These are phyloP conservation scores for Amanita molliuscula DNA, from an alignment of 768 basidiomycete species.

Conservation along the genomic window DNA sequence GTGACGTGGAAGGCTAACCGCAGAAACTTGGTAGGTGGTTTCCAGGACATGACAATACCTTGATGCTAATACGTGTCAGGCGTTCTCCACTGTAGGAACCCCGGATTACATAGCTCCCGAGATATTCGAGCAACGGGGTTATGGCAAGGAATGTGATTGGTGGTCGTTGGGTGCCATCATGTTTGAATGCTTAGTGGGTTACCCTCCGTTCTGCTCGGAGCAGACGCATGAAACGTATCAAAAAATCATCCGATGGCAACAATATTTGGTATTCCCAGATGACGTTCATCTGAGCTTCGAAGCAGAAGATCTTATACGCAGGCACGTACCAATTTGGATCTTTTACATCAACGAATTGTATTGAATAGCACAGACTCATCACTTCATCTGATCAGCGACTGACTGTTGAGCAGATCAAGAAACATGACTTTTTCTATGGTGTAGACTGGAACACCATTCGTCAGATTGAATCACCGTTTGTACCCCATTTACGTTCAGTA, in stretches of 20 bases:
- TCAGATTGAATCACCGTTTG: constrained; percentile 87
- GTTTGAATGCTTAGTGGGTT: constrained; percentile 97
- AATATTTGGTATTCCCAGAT: constrained; percentile 82
- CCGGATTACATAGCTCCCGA: constrained; percentile 97
- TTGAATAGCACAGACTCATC: constrained; percentile 46
- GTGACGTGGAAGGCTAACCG: constrained; percentile 99
- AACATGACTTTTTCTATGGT: constrained; percentile 89
- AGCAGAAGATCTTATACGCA: constrained; percentile 78
- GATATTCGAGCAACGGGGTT: constrained; percentile 95
- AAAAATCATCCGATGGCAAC: constrained; percentile 93
- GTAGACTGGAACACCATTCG: constrained; percentile 90
- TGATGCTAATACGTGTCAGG: constrained; percentile 32
- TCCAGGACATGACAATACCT: neutral
- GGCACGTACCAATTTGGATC: constrained; percentile 34
- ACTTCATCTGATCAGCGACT: constrained; percentile 75
- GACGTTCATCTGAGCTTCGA: constrained; percentile 90
- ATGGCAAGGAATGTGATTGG: constrained; percentile 98
- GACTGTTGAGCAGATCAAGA: constrained; percentile 79
- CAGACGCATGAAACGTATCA: constrained; percentile 96
- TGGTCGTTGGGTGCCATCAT: constrained; percentile 98
- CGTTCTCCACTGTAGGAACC: constrained; percentile 96
- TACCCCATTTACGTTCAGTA: constrained; percentile 88
- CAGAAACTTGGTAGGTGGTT: constrained; percentile 69
- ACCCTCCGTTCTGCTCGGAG: constrained; percentile 93
- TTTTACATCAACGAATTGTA: neutral